Evolutionary conservation across 495 filamentous ascomycete genomes (phyloP), one percentile per base, ranked within the genome.

Genomic region (Paragyromitra xinjiangensis): DNA sequence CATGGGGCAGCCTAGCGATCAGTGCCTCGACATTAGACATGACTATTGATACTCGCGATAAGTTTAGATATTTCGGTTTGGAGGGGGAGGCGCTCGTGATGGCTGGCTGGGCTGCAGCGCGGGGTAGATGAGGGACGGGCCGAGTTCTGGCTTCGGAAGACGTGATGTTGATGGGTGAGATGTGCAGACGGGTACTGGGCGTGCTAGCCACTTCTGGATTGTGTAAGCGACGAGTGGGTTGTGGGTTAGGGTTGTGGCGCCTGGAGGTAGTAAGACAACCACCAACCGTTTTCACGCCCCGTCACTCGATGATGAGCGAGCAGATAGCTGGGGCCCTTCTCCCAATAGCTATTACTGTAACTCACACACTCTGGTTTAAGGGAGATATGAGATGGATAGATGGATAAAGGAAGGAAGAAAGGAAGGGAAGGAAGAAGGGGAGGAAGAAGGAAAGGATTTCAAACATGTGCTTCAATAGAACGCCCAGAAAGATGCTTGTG

Each of bases 21-120:
- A 80, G 14, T 7, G 77, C 69, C 61, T 80, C 69, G 40, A 71
- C 42, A 40, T 71, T 58, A 48, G 67, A 65, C 77, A 79, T 79
- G 5, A 34, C 51, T 61, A 48, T 12, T 63, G 16, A 6, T 14
- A 45, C 14, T 34, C 68, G 26, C 22, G 40, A 45, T 24, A 24
- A n/a, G 0, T 29, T 34, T 19, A 24, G 12, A 14, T 63, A n/a
- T 40, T 34, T 34, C 29, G 0, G 37, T 8, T 40, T 44, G 53
- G 24, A 5, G 68, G 24, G 53, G 26, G 40, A 3, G 68, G 61
- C 11, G 48, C n/a, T 51, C 42, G 44, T 29, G 42, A 65, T 63
- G 56, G 55, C 56, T 66, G 63, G 70, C 48, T 56, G 70, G 61
- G 70, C 70, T 66, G 70, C 70, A 73, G 70, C 61, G 70, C 70